phyloP scores from a whole-genome alignment of 225 moss, liverwort and hornwort species.

The Marchantia polymorpha region DNA sequence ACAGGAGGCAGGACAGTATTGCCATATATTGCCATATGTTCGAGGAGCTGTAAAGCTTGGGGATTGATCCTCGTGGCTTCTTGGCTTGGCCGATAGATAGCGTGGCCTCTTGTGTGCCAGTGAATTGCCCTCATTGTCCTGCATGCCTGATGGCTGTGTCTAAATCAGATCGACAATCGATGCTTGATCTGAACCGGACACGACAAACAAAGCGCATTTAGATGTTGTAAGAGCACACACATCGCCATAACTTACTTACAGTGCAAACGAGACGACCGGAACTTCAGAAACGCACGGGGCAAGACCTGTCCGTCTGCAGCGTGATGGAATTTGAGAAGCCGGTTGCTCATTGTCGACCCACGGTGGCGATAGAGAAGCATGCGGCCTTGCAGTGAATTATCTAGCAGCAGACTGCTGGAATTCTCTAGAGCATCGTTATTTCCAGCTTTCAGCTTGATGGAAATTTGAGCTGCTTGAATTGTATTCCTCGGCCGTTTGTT shows the following conservation, averaged over 20 bases:
- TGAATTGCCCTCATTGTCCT: neutral
- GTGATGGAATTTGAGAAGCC: neutral
- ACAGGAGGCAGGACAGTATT: no score
- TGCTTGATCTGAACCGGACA: neutral
- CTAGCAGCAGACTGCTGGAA: neutral
- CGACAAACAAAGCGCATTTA: neutral
- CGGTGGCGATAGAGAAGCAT: neutral
- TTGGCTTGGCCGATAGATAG: neutral
- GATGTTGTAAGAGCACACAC: neutral
- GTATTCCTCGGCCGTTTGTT: neutral
- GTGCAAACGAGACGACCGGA: neutral
- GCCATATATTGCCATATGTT: no score
- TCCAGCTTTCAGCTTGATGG: neutral
- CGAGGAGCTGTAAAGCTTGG: neutral
- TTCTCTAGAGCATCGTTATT: neutral
- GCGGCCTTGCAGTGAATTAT: neutral
- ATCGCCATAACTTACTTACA: neutral
- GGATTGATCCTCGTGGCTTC: neutral
- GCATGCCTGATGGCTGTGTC: neutral
- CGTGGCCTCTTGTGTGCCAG: neutral
- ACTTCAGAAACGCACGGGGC: no score
- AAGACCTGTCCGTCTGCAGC: neutral
- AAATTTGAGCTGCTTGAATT: no score
- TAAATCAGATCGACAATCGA: neutral
- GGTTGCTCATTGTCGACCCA: neutral